These are phyloP conservation scores for Triticum monococcum DNA, from an alignment of 176 grass and related monocot genomes.

Conservation along the genomic window DNA sequence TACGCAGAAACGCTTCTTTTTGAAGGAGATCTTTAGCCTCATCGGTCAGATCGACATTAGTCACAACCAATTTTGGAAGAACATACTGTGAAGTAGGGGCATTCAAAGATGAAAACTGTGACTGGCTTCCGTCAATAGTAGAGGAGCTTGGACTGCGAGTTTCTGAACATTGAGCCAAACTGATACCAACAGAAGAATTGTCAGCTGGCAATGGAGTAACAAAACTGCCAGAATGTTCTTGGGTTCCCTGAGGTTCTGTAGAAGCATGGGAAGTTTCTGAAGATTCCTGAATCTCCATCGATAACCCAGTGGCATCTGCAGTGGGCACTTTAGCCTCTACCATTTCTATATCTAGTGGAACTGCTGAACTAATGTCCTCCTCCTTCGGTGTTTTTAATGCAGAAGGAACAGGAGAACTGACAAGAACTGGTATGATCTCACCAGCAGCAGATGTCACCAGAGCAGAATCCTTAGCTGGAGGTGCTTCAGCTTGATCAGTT, in stretches of 20 bases:
- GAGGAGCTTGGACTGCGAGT: slow-evolving; percentile 55
- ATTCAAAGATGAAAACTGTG: slow-evolving; percentile 44
- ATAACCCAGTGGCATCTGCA: slow-evolving; percentile 44
- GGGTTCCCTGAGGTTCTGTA: slow-evolving; percentile 50
- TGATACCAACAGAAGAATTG: slow-evolving; percentile 44
- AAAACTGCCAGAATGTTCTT: slow-evolving; percentile 62
- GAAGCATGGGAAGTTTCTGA: slow-evolving; percentile 77
- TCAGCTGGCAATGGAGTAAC: slow-evolving; percentile 44
- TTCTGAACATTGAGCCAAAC: slow-evolving; percentile 61
- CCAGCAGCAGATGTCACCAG: slow-evolving; percentile 31
- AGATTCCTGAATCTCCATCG: slow-evolving; percentile 62
- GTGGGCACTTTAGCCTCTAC: slow-evolving; percentile 51
- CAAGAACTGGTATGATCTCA: slow-evolving; percentile 33
- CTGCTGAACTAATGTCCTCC: slow-evolving; percentile 41
- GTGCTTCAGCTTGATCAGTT: slow-evolving; percentile 30
- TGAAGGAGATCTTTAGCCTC: slow-evolving; percentile 85
- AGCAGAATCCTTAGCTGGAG: slow-evolving; percentile 35
- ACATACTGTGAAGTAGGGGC: slow-evolving; percentile 42
- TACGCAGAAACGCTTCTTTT: slow-evolving; percentile 76
- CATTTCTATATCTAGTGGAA: slow-evolving; percentile 44
- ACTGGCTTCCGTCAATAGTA: slow-evolving; percentile 52
- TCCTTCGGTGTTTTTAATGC: slow-evolving; percentile 33
- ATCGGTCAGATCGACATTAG: slow-evolving; percentile 74
- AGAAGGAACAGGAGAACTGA: slow-evolving; percentile 40
- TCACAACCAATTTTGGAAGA: slow-evolving; percentile 84